Base-by-base conservation (phyloP, 345 rosid genomes). In the Salix viminalis region DNA sequence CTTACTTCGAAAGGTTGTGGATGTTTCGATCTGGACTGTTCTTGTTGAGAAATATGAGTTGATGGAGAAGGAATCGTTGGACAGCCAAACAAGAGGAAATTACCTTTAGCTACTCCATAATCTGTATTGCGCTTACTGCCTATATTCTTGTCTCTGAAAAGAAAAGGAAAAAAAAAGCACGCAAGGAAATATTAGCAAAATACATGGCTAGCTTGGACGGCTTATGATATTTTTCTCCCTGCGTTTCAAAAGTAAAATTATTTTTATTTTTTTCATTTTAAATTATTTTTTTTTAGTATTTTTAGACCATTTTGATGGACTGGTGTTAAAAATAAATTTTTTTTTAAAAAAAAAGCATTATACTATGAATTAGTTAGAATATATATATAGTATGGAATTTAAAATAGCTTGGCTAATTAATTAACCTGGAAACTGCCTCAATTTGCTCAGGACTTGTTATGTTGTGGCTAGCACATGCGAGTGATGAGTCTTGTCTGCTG, bases 381-480 rank as follows among this genome's bases (percentile, higher is more conserved):
- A 5, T 34, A 34, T 34, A 34, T 12, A 2, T 41, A 41, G 44
- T 2, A 19, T 19, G 58, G 3, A 19, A 52, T 19, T 52, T 19
- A 52, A 2, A 19, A 3, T 54, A 39, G 54, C 21, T 13, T 36
- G 36, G 41, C 79, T 37, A 36, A 5, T 12, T 23, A 18, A n/a
- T 34, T 76, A 61, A 91, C 90, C 91, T 76, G 71, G 87, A 72
- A 56, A 79, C 21, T 19, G 77, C 73, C 5, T 66, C 75, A 62
- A 46, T 76, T 70, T 77, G 75, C 72, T 84, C 85, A 34, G 75
- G 78, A 71, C 71, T 79, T 67, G 73, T 69, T 26, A 46, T 36
- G 8, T 71, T 10, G 39, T 41, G 68, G 56, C 44, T 76, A 34
- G 56, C 39, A 14, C 61, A 50, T 68, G 85, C 64, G 65, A 77